phyloP scores from a whole-genome alignment of 208 protist genomes.

The Balamuthia mandrillaris region DNA sequence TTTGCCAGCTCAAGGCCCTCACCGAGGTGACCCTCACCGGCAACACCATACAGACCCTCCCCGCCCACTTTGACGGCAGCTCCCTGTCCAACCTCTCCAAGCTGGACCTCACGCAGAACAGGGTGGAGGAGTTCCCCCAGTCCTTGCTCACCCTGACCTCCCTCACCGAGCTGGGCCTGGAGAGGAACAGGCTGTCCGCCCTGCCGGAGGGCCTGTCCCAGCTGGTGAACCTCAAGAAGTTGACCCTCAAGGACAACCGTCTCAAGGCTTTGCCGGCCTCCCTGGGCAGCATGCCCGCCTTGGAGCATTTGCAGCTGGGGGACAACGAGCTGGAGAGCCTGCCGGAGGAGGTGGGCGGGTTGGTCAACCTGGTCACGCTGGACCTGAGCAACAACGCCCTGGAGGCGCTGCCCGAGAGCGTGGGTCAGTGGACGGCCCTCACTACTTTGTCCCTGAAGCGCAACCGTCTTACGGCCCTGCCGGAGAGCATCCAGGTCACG shows the following conservation, averaged over 20 bases:
- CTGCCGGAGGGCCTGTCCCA: background rate
- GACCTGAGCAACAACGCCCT: conserved; percentile 15
- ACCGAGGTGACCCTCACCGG: background rate
- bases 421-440: background rate
- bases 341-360: conserved; percentile 7
- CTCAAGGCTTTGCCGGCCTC: conserved; percentile 4
- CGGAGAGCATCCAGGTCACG: conserved; percentile 4
- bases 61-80: background rate
- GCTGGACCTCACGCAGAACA: conserved; percentile 19
- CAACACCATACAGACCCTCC: conserved; percentile 5
- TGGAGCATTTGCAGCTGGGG: background rate
- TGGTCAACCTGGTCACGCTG: background rate
- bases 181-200: background rate
- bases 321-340: background rate
- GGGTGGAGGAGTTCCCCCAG: background rate
- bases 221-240: background rate
- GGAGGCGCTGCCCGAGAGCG: conserved; percentile 3
- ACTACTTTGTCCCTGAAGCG: background rate
- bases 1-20: background rate
- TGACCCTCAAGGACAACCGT: conserved; percentile 4
- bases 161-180: background rate
- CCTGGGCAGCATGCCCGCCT: background rate
- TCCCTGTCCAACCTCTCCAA: background rate
- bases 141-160: background rate
- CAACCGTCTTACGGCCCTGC: background rate